phyloP scores from a whole-genome alignment of 768 basidiomycete genomes.

The Termitomyces sp. region DNA sequence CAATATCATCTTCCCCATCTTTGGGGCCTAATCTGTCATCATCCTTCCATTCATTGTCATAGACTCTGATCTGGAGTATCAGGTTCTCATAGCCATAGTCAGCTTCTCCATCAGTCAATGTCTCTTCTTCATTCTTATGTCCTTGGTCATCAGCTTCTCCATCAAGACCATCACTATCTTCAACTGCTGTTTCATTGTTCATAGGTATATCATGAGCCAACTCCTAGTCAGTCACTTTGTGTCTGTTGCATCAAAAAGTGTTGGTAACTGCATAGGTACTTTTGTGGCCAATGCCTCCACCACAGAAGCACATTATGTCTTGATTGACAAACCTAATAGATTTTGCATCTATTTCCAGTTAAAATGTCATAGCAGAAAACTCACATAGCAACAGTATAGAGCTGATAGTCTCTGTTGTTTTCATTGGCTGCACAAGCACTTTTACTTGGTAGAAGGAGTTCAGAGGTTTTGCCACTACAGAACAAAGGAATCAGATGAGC shows the following conservation, averaged over 20 bases:
- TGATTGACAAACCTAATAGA: background rate
- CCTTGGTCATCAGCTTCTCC: background rate
- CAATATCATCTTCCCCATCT: slow-evolving; percentile 3
- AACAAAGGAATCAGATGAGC: slow-evolving; percentile 12
- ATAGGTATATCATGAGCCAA: no score
- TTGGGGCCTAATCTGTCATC: background rate
- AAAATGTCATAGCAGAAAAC: background rate
- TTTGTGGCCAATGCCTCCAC: background rate
- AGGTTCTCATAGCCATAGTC: background rate
- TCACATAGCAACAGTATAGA: background rate
- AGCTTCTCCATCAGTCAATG: background rate
- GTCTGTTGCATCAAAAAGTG: background rate
- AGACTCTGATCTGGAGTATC: background rate
- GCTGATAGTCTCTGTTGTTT: background rate
- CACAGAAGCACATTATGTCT: background rate
- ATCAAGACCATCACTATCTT: no score
- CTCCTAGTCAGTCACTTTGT: background rate
- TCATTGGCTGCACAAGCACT: background rate
- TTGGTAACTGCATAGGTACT: background rate
- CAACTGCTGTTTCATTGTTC: no score
- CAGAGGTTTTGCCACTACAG: background rate
- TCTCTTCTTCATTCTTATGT: background rate
- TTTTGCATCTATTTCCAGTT: no score
- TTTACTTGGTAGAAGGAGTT: background rate
- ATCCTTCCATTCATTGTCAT: background rate